These are phyloP conservation scores for Raffaelea deltoideospora DNA, from an alignment of 2,329 filamentous ascomycete genomes.

Conservation along the genomic window DNA sequence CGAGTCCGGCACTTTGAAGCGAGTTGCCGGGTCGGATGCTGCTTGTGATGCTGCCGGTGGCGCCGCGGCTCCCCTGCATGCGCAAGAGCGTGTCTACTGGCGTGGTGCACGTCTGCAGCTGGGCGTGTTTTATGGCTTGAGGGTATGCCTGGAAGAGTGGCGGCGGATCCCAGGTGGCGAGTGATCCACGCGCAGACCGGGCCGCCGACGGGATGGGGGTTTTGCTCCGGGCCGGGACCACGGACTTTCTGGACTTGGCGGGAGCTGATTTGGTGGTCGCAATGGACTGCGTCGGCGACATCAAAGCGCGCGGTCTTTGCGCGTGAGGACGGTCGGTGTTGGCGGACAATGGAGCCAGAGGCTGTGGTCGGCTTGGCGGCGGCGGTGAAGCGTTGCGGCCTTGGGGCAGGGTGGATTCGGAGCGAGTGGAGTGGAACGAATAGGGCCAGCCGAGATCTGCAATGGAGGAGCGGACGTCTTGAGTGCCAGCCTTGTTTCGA, in stretches of 20 bases:
- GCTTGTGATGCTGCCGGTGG: conserved; percentile 15
- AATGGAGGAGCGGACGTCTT: conserved; percentile 26
- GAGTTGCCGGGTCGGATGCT: background rate
- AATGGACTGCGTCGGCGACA: too few relatives aligned
- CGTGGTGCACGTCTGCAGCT: conserved; percentile 49
- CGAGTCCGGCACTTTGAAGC: too few relatives aligned
- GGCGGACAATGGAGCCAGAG: background rate
- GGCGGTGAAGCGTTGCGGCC: background rate
- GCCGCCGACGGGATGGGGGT: conserved; percentile 6
- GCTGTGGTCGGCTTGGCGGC: background rate
- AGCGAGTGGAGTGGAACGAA: conserved; percentile 18
- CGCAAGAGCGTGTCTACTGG: conserved; percentile 56
- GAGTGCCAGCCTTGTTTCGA: conserved; percentile 11
- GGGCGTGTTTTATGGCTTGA: conserved; percentile 63
- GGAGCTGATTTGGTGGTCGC: background rate
- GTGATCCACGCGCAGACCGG: conserved; percentile 14
- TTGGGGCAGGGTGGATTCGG: conserved; percentile 17
- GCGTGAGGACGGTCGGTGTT: too few relatives aligned
- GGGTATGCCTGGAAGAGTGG: conserved; percentile 79
- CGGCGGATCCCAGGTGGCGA: conserved; percentile 47
- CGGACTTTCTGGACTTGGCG: conserved; percentile 13
- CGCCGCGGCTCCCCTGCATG: conserved; percentile 37
- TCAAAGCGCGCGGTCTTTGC: too few relatives aligned
- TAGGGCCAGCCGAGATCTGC: conserved; percentile 30
- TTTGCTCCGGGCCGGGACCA: conserved; percentile 10